Evolutionary conservation across 192 early-diverging fungal species (phyloP), one percentile per base, ranked within the genome.

Genomic region (Podochytrium sp.): DNA sequence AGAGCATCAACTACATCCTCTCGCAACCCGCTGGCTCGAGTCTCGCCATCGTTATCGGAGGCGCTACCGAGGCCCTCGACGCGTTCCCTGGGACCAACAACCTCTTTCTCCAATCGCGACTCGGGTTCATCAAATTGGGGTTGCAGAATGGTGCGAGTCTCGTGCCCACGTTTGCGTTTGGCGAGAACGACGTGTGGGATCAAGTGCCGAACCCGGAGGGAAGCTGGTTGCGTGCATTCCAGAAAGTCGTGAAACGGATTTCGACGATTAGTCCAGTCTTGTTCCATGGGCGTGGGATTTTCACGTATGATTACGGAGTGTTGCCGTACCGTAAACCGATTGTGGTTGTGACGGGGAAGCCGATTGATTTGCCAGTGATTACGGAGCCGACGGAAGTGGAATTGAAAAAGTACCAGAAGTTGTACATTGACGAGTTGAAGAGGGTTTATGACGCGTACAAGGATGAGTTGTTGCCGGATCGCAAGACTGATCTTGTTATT

Each of bases 121-220:
- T 91, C 2, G 96, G 96, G 0, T 98, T 98, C 79, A 89, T 98
- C 73, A 93, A 94, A 65, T 79, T 96, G 37, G 96, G 95, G 4
- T 85, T 97, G 2, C 81, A 84, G 4, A 87, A 93, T 29, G 92
- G 92, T 4, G 91, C 95, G 18, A 83, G 81, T 33, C 79, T 98
- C 18, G 92, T 95, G 18, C 97, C 97, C n/a, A 89, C 94, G 1
- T 93, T 93, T 75, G 90, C 91, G 30, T 97, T 99, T 83, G 96
- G 95, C 67, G 95, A 98, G 79, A 97, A 95, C 80, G 91, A 96
- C 34, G 78, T 96, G 32, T 98, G 93, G 80, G 85, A 92, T 25
- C 91, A 95, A n/a, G 81, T 92, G 38, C 82, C 85, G 59, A 92
- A 94, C 59, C 77, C 79, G 0, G 79, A 88, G n/a, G 91, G 90